These are phyloP conservation scores for Camelina hispida DNA, from an alignment of 345 rosid species.

Conservation along the genomic window DNA sequence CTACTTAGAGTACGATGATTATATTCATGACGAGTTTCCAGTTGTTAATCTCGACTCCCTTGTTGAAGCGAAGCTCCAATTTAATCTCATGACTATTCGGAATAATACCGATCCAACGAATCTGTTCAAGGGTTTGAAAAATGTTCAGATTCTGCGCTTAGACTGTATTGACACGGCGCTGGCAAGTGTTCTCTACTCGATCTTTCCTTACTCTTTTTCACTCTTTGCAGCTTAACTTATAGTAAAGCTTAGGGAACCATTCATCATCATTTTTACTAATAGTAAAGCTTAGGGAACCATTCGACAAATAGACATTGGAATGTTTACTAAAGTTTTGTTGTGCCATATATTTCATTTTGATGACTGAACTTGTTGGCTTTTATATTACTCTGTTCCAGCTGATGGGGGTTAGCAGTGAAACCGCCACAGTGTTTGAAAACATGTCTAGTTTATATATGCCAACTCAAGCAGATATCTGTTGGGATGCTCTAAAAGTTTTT, in stretches of 20 bases:
- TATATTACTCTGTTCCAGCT: not conserved
- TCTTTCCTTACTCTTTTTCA: too few relatives aligned
- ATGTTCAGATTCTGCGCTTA: not conserved
- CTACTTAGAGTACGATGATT: not conserved
- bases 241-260: too few relatives aligned
- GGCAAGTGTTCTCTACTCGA: not conserved
- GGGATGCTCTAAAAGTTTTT: not conserved
- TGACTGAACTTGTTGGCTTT: not conserved
- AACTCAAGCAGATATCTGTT: not conserved
- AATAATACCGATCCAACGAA: not conserved
- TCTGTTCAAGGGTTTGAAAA: not conserved
- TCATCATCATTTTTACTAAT: too few relatives aligned
- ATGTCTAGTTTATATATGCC: not conserved
- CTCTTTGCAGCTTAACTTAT: too few relatives aligned
- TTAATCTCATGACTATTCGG: too few relatives aligned
- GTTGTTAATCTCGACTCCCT: slow-evolving; percentile 12
- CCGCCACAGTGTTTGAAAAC: not conserved
- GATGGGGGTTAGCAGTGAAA: not conserved
- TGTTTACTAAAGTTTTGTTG: not conserved
- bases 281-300: too few relatives aligned
- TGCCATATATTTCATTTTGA: too few relatives aligned
- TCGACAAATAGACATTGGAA: too few relatives aligned
- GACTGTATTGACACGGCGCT: not conserved
- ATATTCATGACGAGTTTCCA: not conserved
- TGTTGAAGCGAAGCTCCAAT: not conserved